These are phyloP conservation scores for Citrus unshiu DNA, from an alignment of 345 rosid genomes.

Conservation along the genomic window DNA sequence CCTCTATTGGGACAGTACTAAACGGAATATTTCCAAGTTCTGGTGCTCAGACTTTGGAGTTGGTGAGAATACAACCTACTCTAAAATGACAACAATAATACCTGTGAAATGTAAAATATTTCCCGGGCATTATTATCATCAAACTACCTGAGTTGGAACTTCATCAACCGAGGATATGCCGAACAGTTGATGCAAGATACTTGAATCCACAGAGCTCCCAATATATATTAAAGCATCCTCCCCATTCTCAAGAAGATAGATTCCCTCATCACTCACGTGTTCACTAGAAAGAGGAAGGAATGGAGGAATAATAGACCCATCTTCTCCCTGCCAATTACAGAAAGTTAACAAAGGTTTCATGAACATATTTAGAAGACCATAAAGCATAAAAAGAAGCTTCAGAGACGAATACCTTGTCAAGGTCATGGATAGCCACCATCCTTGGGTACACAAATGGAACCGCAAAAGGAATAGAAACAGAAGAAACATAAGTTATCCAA, in stretches of 20 bases:
- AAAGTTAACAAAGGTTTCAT: conserved; percentile 4
- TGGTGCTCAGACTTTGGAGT: background rate
- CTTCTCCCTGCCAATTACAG: conserved; percentile 46
- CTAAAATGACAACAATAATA: conserved; percentile 4
- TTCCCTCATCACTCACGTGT: conserved; percentile 71
- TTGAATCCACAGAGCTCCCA: conserved; percentile 66
- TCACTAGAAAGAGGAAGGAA: conserved; percentile 86
- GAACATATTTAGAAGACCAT: conserved; percentile 9
- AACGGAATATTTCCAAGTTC: background rate
- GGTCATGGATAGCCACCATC: conserved; percentile 80
- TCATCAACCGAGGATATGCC: conserved; percentile 58
- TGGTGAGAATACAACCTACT: background rate
- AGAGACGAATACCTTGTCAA: conserved; percentile 49
- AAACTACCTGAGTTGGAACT: conserved; percentile 67
- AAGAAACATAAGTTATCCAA: conserved; percentile 75
- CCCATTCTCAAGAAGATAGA: conserved; percentile 93
- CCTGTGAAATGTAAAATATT: background rate
- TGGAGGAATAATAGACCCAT: conserved; percentile 57
- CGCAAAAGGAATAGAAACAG: conserved; percentile 68
- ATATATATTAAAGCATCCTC: conserved; percentile 79
- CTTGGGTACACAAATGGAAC: conserved; percentile 85
- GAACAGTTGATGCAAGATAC: conserved; percentile 62
- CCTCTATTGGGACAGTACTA: background rate
- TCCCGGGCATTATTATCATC: background rate
- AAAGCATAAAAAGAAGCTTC: background rate